Conservation (phyloP, 2,329 filamentous ascomycete genomes). For the Scedosporium minutisporum region DNA sequence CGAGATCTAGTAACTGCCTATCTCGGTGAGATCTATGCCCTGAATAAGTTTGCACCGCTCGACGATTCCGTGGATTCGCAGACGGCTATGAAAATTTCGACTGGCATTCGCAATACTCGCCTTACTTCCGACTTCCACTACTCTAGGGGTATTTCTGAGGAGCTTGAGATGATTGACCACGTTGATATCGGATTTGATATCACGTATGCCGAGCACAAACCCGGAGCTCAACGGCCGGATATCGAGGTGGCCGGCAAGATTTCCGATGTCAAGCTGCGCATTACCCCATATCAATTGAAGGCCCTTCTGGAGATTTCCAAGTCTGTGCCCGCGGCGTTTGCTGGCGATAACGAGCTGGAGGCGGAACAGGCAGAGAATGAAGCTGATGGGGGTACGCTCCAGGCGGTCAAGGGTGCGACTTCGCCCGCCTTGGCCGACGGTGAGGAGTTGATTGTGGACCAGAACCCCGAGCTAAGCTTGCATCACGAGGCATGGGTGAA, state of each 20-base stretch:
- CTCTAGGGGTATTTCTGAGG: conserved; percentile 59
- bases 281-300: conserved; percentile 86
- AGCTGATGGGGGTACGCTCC: conserved; percentile 48
- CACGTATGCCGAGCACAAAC: conserved; percentile 78
- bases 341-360: conserved; percentile 59
- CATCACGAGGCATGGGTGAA: conserved; percentile 76
- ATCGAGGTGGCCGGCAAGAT: conserved; percentile 85
- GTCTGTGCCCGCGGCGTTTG: conserved; percentile 81
- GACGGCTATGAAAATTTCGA: conserved; percentile 79
- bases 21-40: conserved; percentile 92
- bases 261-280: conserved; percentile 82
- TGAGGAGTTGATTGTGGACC: conserved; percentile 11
- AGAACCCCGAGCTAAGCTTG: conserved; percentile 61
- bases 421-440: conserved; percentile 11
- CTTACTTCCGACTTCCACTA: conserved; percentile 88
- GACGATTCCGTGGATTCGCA: conserved; percentile 65
- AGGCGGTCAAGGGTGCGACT: conserved; percentile 32
- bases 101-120: conserved; percentile 85
- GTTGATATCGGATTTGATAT: conserved; percentile 91
- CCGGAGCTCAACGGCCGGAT: conserved; percentile 71
- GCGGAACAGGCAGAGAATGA: conserved; percentile 68
- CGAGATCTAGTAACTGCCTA: conserved; percentile 86
- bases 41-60: conserved; percentile 81
- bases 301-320: conserved; percentile 81
- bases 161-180: conserved; percentile 93